Conservation (phyloP, 306 rosid genomes). For the Cicer bijugum region DNA sequence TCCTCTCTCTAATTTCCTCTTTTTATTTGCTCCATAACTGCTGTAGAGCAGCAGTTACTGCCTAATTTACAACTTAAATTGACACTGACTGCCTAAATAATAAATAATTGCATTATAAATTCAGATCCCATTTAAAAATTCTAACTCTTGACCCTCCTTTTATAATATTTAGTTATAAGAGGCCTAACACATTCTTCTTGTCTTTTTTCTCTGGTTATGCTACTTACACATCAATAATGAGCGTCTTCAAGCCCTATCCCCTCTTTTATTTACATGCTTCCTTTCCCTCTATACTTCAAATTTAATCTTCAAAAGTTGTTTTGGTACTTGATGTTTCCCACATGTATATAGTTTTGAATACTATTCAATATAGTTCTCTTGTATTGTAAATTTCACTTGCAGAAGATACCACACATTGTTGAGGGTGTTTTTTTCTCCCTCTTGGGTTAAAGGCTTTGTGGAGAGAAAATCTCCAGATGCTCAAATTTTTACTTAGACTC, state of each 20-base stretch:
- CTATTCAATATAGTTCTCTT: not conserved
- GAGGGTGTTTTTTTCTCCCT: not conserved
- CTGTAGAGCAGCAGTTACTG: too few species aligned
- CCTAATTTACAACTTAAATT: too few species aligned
- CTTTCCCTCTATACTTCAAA: conserved; percentile 16
- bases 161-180: too few species aligned
- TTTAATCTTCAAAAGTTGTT: not conserved
- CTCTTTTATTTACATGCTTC: conserved; percentile 16
- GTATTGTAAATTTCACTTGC: not conserved
- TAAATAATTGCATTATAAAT: too few species aligned
- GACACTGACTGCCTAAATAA: too few species aligned
- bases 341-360: not conserved
- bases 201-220: not conserved
- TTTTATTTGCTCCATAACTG: too few species aligned
- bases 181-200: not conserved
- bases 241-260: not conserved
- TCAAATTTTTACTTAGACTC: not conserved
- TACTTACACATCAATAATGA: conserved; percentile 1
- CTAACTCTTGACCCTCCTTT: too few species aligned
- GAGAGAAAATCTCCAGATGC: not conserved
- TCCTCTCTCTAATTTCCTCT: too few species aligned
- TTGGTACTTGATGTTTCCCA: conserved; percentile 14
- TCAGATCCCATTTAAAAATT: too few species aligned
- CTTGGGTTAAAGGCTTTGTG: not conserved
- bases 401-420: not conserved